These are phyloP conservation scores for Aspergillus nomiae DNA, from an alignment of 2,329 filamentous ascomycete species.

Conservation along the genomic window DNA sequence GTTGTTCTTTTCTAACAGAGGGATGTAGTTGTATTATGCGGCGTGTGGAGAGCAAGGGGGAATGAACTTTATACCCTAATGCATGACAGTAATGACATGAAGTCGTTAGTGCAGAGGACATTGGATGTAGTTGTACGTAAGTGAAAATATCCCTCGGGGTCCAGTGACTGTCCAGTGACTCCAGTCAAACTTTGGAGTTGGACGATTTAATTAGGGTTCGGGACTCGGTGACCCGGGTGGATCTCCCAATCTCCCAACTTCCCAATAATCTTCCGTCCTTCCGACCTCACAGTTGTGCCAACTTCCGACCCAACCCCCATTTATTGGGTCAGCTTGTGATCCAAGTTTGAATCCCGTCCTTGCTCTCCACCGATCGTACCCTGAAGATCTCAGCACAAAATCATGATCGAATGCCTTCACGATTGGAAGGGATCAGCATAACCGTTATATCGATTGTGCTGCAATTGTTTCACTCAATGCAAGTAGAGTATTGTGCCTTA, in stretches of 20 bases:
- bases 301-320: background rate
- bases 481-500: background rate
- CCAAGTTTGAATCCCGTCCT: background rate
- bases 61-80: background rate
- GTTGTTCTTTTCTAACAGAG: background rate
- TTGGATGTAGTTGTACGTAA: too few relatives aligned
- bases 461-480: background rate
- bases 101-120: too few relatives aligned
- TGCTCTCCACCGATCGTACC: slow-evolving; percentile 1
- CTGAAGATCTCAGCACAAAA: background rate
- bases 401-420: background rate
- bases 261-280: background rate
- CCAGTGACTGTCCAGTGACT: too few relatives aligned
- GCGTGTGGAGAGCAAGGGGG: background rate
- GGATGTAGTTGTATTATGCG: background rate
- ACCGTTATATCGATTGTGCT: background rate
- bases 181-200: too few relatives aligned
- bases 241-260: background rate
- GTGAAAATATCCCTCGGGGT: too few relatives aligned
- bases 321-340: background rate
- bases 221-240: background rate
- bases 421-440: slow-evolving; percentile 3
- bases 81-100: background rate
- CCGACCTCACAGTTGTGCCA: too few relatives aligned
- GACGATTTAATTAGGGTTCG: background rate